Conservation (phyloP, 2,329 filamentous ascomycete genomes). For the Chrysoporthe puriensis region DNA sequence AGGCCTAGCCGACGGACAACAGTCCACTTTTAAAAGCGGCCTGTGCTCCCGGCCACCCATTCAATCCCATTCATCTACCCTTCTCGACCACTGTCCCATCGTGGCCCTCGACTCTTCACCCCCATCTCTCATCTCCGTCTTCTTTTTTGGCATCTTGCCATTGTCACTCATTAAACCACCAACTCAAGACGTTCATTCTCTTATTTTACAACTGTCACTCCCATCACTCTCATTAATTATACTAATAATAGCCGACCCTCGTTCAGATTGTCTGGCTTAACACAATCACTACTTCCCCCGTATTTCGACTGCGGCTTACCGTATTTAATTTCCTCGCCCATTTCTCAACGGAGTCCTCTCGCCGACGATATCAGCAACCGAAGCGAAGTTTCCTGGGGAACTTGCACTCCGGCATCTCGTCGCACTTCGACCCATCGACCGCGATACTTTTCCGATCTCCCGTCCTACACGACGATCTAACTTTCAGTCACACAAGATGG, state of each 20-base stretch:
- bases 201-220: conserved; percentile 11
- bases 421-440: conserved; percentile 13
- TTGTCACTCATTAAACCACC: conserved; percentile 59
- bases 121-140: conserved; percentile 23
- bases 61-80: conserved; percentile 28
- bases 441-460: conserved; percentile 26
- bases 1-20: conserved; percentile 8
- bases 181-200: conserved; percentile 43
- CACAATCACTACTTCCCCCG: not conserved
- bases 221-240: conserved; percentile 59
- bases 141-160: conserved; percentile 54
- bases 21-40: conserved; percentile 30
- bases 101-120: conserved; percentile 6
- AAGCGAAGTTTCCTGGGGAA: conserved; percentile 57
- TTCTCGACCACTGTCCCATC: conserved; percentile 22
- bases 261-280: conserved; percentile 43
- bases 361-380: conserved; percentile 30
- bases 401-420: conserved; percentile 34
- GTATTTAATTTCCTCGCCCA: conserved; percentile 39
- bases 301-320: not conserved
- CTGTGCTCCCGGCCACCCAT: conserved; percentile 30
- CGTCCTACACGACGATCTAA: conserved; percentile 32
- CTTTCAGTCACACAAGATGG: conserved; percentile 37
- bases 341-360: conserved; percentile 28
- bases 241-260: conserved; percentile 55